Conservation (phyloP, 2,329 filamentous ascomycete genomes). For the Neopestalotiopsis clavispora region DNA sequence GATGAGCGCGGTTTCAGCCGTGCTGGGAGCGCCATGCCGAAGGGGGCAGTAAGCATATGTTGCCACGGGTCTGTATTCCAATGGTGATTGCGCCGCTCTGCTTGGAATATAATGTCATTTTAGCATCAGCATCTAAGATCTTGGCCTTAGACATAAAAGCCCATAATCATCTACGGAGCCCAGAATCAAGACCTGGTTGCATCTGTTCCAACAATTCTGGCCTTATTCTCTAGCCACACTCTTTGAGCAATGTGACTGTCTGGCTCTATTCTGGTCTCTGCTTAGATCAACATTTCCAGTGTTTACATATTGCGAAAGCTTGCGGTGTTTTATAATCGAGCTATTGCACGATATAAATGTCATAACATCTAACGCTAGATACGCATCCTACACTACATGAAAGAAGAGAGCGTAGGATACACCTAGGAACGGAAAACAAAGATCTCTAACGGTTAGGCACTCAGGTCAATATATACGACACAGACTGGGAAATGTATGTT, state of each 20-base stretch:
- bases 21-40: neutral
- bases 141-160: neutral
- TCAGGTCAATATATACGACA: too few species aligned
- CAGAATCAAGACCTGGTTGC: neutral
- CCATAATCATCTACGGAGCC: neutral
- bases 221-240: neutral
- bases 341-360: neutral
- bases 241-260: neutral
- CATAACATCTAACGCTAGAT: neutral
- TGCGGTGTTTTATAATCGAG: neutral
- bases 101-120: neutral
- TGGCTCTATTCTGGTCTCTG: neutral
- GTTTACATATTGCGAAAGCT: neutral
- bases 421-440: neutral
- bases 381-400: neutral
- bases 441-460: neutral
- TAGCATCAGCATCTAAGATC: neutral
- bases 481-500: too few species aligned
- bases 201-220: neutral
- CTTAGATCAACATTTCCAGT: neutral
- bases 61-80: neutral
- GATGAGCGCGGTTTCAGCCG: slow-evolving; percentile 41
- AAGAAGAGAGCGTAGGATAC: neutral
- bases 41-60: neutral
- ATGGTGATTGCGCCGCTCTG: neutral